Conservation (phyloP, 140 eudicot genomes). For the Cichorium intybus region DNA sequence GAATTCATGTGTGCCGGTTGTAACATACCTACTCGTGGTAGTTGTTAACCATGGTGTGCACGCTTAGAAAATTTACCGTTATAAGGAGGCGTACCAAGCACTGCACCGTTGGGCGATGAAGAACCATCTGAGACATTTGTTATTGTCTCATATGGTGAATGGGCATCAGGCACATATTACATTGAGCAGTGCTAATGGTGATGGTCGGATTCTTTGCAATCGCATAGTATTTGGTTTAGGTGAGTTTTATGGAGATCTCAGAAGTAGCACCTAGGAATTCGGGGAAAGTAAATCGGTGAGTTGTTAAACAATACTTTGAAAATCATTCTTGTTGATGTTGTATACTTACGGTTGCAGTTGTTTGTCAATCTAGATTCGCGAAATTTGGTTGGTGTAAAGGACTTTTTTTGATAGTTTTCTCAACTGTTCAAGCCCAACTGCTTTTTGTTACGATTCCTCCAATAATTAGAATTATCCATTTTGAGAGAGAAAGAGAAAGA, state of each 20-base stretch:
- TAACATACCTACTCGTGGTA: conserved; percentile 33
- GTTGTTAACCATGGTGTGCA: conserved; percentile 49
- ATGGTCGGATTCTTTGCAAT: conserved; percentile 76
- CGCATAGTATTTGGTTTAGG: conserved; percentile 66
- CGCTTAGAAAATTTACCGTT: conserved; percentile 45
- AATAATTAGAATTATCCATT: conserved; percentile 61
- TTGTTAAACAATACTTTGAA: conserved; percentile 91
- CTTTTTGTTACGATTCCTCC: conserved; percentile 54
- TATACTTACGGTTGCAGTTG: conserved; percentile 93
- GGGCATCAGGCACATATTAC: conserved; percentile 55
- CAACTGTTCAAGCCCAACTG: conserved; percentile 84
- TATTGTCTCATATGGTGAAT: conserved; percentile 32
- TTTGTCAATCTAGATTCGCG: conserved; percentile 48
- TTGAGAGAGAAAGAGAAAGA: conserved; percentile 5
- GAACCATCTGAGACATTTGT: conserved; percentile 35
- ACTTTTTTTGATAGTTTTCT: conserved; percentile 78
- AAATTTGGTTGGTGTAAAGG: conserved; percentile 84
- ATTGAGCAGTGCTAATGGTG: conserved; percentile 58
- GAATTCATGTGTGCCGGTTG: conserved; percentile 30
- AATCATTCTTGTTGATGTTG: conserved; percentile 80
- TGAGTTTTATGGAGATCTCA: conserved; percentile 71
- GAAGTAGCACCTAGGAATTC: conserved; percentile 52
- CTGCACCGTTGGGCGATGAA: conserved; percentile 18
- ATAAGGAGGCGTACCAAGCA: conserved; percentile 24
- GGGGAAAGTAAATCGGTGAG: conserved; percentile 73